Conservation (phyloP, 768 basidiomycete genomes). For the Hortiboletus campestris region DNA sequence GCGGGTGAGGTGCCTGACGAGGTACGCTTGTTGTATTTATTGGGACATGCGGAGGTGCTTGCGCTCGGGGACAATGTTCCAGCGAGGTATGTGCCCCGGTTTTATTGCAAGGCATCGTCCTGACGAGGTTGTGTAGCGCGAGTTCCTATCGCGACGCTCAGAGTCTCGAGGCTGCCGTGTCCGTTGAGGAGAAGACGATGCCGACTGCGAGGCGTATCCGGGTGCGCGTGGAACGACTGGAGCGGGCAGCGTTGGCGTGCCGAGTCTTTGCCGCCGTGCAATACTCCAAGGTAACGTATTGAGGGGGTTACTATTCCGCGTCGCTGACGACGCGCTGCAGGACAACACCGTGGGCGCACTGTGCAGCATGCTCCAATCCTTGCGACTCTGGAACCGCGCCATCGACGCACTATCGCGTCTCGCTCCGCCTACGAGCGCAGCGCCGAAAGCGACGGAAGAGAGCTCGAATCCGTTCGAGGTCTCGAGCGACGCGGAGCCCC, state of each 20-base stretch:
- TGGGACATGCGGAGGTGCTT: conserved; percentile 67
- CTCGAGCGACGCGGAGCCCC: conserved; percentile 30
- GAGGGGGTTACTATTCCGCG: not conserved
- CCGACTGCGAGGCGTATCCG: conserved; percentile 59
- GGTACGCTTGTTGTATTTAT: conserved; percentile 49
- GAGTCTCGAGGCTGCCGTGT: conserved; percentile 40
- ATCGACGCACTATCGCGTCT: conserved; percentile 65
- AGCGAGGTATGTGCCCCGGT: conserved; percentile 47
- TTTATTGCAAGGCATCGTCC: not conserved
- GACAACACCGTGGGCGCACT: conserved; percentile 59
- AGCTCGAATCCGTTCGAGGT: conserved; percentile 58
- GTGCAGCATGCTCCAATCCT: conserved; percentile 59
- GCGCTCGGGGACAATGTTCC: conserved; percentile 56
- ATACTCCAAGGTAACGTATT: conserved; percentile 52
- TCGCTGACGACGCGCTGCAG: conserved; percentile 34
- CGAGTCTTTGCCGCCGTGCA: conserved; percentile 69
- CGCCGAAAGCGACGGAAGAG: conserved; percentile 31
- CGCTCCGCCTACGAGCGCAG: conserved; percentile 34
- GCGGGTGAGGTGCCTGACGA: conserved; percentile 49
- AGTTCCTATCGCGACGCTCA: conserved; percentile 62
- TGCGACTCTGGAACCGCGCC: conserved; percentile 81
- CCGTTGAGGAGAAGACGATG: conserved; percentile 44
- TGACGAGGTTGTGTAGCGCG: conserved; percentile 34
- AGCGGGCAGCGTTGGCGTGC: conserved; percentile 71
- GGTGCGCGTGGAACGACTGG: conserved; percentile 55